A percentile compares a stretch with the other conserved stretches of the same genome.
Conservation (phyloP, 140 eudicot genomes). For the Erigeron philadelphicus region DNA sequence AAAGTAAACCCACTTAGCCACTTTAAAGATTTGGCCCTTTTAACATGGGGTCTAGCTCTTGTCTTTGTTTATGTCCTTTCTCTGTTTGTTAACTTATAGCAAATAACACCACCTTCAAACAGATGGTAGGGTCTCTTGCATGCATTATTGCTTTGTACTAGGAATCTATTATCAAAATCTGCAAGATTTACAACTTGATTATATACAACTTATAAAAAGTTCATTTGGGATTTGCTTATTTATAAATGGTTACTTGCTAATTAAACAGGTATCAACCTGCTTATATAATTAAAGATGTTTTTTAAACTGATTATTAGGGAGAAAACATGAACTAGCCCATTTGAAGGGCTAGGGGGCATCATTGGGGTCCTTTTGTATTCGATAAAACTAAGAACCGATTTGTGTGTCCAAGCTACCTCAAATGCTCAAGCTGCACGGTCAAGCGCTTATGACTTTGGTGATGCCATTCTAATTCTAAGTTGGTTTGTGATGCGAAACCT, state of each 20-base stretch:
- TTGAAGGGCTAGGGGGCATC: too few relatives aligned
- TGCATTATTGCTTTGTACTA: slow-evolving; percentile 28
- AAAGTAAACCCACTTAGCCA: slow-evolving; percentile 32
- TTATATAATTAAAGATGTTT: too few relatives aligned
- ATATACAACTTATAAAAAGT: too few relatives aligned
- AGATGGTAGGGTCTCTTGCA: slow-evolving; percentile 31
- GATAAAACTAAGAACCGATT: neutral
- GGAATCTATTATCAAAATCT: neutral
- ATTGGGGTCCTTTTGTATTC: slow-evolving; percentile 3
- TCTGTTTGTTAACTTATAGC: slow-evolving; percentile 22
- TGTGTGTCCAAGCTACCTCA: neutral
- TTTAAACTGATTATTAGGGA: too few relatives aligned
- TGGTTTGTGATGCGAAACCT: neutral
- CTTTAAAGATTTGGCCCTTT: slow-evolving; percentile 28
- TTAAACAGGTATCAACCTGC: too few relatives aligned
- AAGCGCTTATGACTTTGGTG: slow-evolving; percentile 5
- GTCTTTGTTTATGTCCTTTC: slow-evolving; percentile 33
- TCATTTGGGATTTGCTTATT: too few relatives aligned
- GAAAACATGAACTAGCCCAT: too few relatives aligned
- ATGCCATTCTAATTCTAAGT: slow-evolving; percentile 22
- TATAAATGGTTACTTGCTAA: too few relatives aligned
- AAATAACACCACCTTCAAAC: slow-evolving; percentile 20
- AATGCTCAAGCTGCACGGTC: neutral
- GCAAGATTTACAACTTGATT: too few relatives aligned
- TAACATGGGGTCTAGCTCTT: slow-evolving; percentile 30